Evolutionary conservation across 768 basidiomycete species (phyloP), one percentile per base, ranked within the genome.

Genomic region (Trametes punicea): DNA sequence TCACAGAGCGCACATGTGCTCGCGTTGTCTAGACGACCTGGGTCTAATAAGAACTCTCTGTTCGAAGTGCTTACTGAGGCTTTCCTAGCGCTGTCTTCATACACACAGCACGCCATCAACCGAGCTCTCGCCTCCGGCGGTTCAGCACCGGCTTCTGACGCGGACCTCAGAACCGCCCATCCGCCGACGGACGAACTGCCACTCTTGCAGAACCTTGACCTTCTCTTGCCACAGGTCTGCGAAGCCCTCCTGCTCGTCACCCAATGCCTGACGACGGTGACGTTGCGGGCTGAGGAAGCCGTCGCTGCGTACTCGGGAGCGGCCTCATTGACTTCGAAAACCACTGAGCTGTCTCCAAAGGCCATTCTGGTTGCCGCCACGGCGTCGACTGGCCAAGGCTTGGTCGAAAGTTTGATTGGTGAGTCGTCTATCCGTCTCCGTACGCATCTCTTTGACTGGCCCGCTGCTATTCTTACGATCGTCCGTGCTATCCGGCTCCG

Each of bases 171-270:
- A 1, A 36, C 33, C 40, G 38, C 25, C 6, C 9, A 29, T 26
- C 61, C 33, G 39, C 57, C 21, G 38, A 26, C 15, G 30, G 36
- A 20, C 7, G 44, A 31, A 18, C 13, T 66, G 1, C 34, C 26
- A 20, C 65, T 67, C 2, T 73, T 70, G 13, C 68, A 72, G 51
- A 76, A 81, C 66, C 68, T 88, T 30, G 88, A 93, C 68, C 76
- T 83, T 23, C 75, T 85, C 65, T 73, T 95, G 16, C 88, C 90
- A 3, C 88, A 85, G 71, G 84, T 83, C 20, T 87, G 88, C 66
- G 90, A 93, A 64, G 91, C 85, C 0, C 75, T 93, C 47, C 85
- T 93, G 15, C 76, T 94, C 10, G 80, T 87, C 31, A 81, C 82
- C 2, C 90, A 94, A 69, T 89, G 87, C 64, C 79, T 93, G 56